Evolutionary conservation across 495 filamentous ascomycete genomes (phyloP).

Genomic region (Opeltia flavorubescens): DNA sequence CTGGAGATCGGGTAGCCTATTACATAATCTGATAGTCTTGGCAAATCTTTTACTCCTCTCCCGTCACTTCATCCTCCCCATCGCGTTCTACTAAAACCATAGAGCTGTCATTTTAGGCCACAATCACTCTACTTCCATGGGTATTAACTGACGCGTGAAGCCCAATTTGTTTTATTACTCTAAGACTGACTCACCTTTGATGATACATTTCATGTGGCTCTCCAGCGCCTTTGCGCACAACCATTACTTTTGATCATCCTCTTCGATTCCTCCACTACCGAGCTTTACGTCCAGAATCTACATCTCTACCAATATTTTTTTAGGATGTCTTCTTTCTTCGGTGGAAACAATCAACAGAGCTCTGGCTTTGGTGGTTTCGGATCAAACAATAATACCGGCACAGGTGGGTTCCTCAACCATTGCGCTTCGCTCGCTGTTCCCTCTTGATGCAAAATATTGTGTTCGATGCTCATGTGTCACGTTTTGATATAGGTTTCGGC

Average conservation of each 20-base stretch:
- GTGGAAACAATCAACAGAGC: constrained; percentile 39
- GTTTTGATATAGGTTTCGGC: constrained; percentile 39
- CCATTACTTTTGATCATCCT: constrained; percentile 14
- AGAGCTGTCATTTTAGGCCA: no score
- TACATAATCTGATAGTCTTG: no score
- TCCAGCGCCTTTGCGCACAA: constrained; percentile 26
- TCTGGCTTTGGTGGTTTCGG: constrained; percentile 43
- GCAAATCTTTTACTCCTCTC: no score
- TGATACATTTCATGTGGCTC: background rate
- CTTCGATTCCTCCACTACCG: constrained; percentile 2
- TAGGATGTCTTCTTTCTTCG: constrained; percentile 34
- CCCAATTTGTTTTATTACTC: background rate
- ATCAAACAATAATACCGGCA: constrained; percentile 29
- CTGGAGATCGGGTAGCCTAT: no score
- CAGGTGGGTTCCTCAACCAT: constrained; percentile 24
- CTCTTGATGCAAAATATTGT: background rate
- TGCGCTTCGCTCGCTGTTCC: background rate
- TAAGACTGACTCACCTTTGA: background rate
- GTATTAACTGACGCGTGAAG: no score
- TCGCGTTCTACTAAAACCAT: no score
- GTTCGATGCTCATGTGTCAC: background rate
- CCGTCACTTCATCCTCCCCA: no score
- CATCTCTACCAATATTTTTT: background rate
- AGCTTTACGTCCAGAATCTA: no score
- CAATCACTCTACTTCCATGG: no score